A percentile compares a stretch with the other conserved stretches of the same genome.
Evolutionary conservation across 208 protist species (phyloP).

Genomic region (Trypanosoma platydactyli): DNA sequence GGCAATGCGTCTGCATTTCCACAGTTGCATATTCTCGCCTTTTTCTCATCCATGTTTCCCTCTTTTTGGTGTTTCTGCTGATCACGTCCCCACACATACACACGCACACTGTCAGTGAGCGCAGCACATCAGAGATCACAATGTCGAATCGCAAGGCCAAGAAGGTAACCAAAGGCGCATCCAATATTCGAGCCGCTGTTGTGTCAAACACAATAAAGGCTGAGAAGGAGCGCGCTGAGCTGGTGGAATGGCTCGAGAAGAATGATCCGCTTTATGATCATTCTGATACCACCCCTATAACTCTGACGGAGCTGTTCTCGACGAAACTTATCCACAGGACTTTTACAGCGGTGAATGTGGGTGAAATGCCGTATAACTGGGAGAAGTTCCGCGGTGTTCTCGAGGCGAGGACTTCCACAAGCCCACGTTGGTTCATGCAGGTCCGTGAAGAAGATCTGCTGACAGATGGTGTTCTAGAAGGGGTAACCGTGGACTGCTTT

Average conservation of each 20-base stretch:
- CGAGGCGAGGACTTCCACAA: slow-evolving; percentile 45
- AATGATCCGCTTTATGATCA: slow-evolving; percentile 68
- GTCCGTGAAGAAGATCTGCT: slow-evolving; percentile 85
- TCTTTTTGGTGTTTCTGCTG: not conserved
- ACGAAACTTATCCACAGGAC: slow-evolving; percentile 57
- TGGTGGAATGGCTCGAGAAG: slow-evolving; percentile 51
- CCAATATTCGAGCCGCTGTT: slow-evolving; percentile 4
- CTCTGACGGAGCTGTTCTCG: slow-evolving; percentile 49
- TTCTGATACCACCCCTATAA: slow-evolving; percentile 38
- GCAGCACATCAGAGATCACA: slow-evolving; percentile 32
- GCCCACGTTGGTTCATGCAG: slow-evolving; percentile 88
- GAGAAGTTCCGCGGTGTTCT: slow-evolving; percentile 54
- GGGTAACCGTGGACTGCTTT: slow-evolving; percentile 82
- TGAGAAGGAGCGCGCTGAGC: slow-evolving; percentile 29
- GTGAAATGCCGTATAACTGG: slow-evolving; percentile 68
- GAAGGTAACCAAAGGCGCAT: slow-evolving; percentile 14
- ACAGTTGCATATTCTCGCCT: not conserved
- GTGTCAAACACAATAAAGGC: slow-evolving; percentile 33
- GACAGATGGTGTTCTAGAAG: slow-evolving; percentile 70
- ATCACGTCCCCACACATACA: no score
- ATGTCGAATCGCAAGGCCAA: slow-evolving; percentile 28
- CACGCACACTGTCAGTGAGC: no score
- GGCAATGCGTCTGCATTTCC: slow-evolving; percentile 6
- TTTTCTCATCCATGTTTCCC: slow-evolving; percentile 14
- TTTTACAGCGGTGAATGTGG: slow-evolving; percentile 34